Base-by-base conservation (phyloP, 202 grass and related monocot genomes). In the Panicum hallii region DNA sequence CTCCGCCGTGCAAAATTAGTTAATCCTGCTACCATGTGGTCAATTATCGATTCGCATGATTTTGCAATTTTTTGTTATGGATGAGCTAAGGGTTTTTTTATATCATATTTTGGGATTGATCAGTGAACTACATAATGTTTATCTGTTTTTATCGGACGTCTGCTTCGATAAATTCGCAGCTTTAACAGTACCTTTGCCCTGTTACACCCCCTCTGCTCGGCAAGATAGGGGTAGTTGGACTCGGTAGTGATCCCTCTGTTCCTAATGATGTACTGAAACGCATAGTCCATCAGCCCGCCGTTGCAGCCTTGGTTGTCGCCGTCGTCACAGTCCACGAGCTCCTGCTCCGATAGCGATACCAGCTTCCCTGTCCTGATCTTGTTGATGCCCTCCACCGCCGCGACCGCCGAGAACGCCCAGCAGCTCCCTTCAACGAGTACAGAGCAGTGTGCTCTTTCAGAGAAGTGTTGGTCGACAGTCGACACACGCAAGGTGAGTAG, bases 211-310 rank as follows among this genome's bases (percentile, higher is more conserved):
- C 8, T 38, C 58, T 94, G 79, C 20, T 82, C 20, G 9, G 63
- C 89, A 46, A 53, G 20, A 10, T 94, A 94, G 0, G 90, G 92
- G 56, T 94, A 94, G 30, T 84, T 81, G 30, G 64, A 22, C 64
- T 92, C 92, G 17, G 84, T 87, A 14, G 90, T 92, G 38, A 94
- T 82, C 10, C 92, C 92, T 26, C 92, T 90, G 9, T 92, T 92
- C 9, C 30, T 73, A 23, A 73, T 56, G 50, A 92, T 92, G 86
- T 62, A 94, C 75, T 94, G 58, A 60, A 94, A 94, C 13, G 92
- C 92, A 47, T 91, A 91, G 56, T 94, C 89, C 92, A 94, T 94
- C 30, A 91, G 84, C 2, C 92, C 92, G 9, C 92, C 92, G n/a
- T 94, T 48, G 81, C 92, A 94, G 13, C 92, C 92, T 2, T 79